Percentiles rank a stretch among this genome's conserved stretches.
These are phyloP conservation scores for Mycena amicta DNA, from an alignment of 768 basidiomycete species.

Conservation along the genomic window DNA sequence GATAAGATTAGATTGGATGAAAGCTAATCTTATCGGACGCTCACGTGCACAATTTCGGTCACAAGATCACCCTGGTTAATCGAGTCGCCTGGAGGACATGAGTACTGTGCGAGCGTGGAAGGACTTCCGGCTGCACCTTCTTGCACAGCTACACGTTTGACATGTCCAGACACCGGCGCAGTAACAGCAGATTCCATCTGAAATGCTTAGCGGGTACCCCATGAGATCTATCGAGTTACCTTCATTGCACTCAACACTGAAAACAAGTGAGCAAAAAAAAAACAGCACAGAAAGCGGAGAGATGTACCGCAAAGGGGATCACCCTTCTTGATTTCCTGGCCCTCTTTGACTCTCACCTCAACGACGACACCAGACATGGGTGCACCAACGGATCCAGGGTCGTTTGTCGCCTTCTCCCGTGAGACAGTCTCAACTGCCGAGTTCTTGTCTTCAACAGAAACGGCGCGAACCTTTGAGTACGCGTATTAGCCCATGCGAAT, in stretches of 20 bases:
- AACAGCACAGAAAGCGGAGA: background rate
- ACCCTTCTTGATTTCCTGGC: constrained; percentile 96
- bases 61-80: constrained; percentile 89
- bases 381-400: constrained; percentile 96
- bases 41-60: constrained; percentile 10
- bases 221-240: constrained; percentile 44
- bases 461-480: constrained; percentile 76
- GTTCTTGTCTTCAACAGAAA: constrained; percentile 94
- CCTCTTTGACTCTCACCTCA: constrained; percentile 97
- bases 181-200: constrained; percentile 99
- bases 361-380: constrained; percentile 99
- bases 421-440: constrained; percentile 95
- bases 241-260: constrained; percentile 96
- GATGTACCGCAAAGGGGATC: constrained; percentile 89
- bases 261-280: background rate
- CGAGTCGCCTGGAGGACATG: constrained; percentile 72
- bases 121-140: constrained; percentile 56
- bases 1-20: no score
- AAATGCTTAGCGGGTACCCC: constrained; percentile 18
- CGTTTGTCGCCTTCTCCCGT: constrained; percentile 90
- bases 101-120: background rate
- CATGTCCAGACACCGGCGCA: constrained; percentile 93
- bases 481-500: background rate
- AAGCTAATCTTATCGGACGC: no score
- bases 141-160: constrained; percentile 90